Evolutionary conservation across 257 asterid genomes (phyloP), one percentile per base, ranked within the genome.

Genomic region (Jacaranda copaia): DNA sequence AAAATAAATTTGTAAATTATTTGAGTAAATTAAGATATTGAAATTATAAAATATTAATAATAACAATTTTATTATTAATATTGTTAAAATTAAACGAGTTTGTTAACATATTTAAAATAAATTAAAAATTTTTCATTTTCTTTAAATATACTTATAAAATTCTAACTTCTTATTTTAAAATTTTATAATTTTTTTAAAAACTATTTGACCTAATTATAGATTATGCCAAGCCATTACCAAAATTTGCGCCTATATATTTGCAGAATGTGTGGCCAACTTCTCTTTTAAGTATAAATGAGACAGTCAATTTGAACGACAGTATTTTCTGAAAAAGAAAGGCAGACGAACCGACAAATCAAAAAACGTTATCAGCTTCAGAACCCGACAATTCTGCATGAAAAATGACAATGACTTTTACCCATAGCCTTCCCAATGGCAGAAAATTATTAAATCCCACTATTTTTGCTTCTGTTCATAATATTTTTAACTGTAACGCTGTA

Each of bases 271-370:
- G 1, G 64, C 4, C 4, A 58, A 18, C 18, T 58, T 18, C 64
- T 8, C 3, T 32, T 16, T 18, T 0, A 58, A 19, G 39, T 58
- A 8, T 19, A 20, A 7, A 18, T 18, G 38, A 2, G 13, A 39
- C 35, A 18, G 64, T 18, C 38, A 20, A 32, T 19, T 58, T 6
- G 32, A 25, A 25, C 2, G 32, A 25, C 32, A 48, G 11, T 32
- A 3, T 18, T 57, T 15, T 52, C 2, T 61, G 68, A 2, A 46
- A 61, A 15, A 36, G 62, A 56, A 18, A 7, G 1, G 20, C 18
- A 61, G 42, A 42, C n/a, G 32, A 68, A 12, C 5, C 45, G 45
- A 68, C 74, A 68, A 13, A 68, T 46, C 46, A 68, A 67, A 39
- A 25, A 19, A 18, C 46, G 39, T 49, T 68, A 46, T 48, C 74